phyloP scores from a whole-genome alignment of 2,329 filamentous ascomycete genomes.

The Calonectria ilicicola region DNA sequence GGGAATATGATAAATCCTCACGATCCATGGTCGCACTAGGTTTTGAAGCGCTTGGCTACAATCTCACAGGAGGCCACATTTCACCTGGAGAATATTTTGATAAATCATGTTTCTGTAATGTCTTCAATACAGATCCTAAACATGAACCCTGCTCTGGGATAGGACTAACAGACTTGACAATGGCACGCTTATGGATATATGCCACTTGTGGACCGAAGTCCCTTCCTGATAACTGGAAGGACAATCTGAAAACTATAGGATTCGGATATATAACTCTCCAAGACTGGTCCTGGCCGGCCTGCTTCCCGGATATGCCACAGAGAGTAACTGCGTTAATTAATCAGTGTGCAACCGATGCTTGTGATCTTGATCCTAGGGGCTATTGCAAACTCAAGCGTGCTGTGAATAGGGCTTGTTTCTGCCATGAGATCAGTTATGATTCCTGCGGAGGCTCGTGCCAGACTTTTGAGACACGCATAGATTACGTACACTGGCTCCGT shows the following conservation, averaged over 20 bases:
- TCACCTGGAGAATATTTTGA: slow-evolving; percentile 25
- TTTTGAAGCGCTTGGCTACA: slow-evolving; percentile 26
- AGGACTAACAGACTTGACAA: neutral
- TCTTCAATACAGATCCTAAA: neutral
- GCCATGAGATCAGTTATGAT: neutral
- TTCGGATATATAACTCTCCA: neutral
- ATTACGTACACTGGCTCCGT: slow-evolving; percentile 3
- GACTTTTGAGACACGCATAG: neutral
- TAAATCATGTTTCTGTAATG: slow-evolving; percentile 26
- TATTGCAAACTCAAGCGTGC: slow-evolving; percentile 5
- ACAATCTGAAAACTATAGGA: neutral
- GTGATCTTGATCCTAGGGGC: neutral
- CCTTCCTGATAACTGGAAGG: neutral
- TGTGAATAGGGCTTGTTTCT: slow-evolving; percentile 2
- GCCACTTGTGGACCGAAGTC: slow-evolving; percentile 23
- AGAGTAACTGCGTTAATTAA: neutral
- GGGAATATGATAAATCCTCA: slow-evolving; percentile 19
- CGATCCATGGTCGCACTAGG: slow-evolving; percentile 18
- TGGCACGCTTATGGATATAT: slow-evolving; percentile 23
- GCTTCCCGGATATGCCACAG: neutral
- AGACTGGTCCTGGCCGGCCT: slow-evolving; percentile 6
- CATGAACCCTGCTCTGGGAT: slow-evolving; percentile 13
- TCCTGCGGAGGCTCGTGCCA: slow-evolving; percentile 4
- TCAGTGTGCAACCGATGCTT: slow-evolving; percentile 3
- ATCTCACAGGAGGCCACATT: neutral